Evolutionary conservation across 192 early-diverging fungal genomes (phyloP).

Genomic region (Entomortierella lignicola): DNA sequence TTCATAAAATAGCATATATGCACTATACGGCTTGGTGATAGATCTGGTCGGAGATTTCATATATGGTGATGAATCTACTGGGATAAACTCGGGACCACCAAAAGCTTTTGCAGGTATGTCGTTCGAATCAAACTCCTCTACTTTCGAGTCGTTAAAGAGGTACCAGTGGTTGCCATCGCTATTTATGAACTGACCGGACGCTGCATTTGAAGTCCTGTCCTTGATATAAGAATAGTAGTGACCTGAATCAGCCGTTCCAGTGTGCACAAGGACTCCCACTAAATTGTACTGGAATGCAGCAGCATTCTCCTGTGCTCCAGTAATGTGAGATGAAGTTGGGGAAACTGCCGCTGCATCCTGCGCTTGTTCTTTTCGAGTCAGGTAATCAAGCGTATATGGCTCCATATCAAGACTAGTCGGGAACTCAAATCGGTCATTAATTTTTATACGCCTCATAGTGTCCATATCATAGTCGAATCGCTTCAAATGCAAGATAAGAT

Average conservation of each 20-base stretch:
- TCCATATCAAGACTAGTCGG: slow-evolving; percentile 66
- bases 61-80: slow-evolving; percentile 48
- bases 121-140: slow-evolving; percentile 61
- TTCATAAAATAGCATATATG: slow-evolving; percentile 68
- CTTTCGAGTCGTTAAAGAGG: slow-evolving; percentile 66
- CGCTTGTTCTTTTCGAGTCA: slow-evolving; percentile 51
- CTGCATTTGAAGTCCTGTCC: slow-evolving; percentile 13
- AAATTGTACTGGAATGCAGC: slow-evolving; percentile 58
- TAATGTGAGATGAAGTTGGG: slow-evolving; percentile 7
- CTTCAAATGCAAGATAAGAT: slow-evolving; percentile 72
- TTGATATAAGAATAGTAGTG: slow-evolving; percentile 70
- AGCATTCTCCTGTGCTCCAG: slow-evolving; percentile 16
- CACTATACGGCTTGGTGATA: slow-evolving; percentile 61
- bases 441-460: slow-evolving; percentile 64
- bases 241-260: slow-evolving; percentile 69
- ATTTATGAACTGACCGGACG: neutral
- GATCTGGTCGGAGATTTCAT: slow-evolving; percentile 50
- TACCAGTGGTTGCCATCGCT: slow-evolving; percentile 51
- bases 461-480: slow-evolving; percentile 73
- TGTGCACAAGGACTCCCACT: slow-evolving; percentile 68
- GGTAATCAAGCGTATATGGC: slow-evolving; percentile 62
- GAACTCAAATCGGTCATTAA: slow-evolving; percentile 71
- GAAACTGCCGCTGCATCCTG: slow-evolving; percentile 39
- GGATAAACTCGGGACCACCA: slow-evolving; percentile 58
- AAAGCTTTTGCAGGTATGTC: slow-evolving; percentile 58